These are phyloP conservation scores for Cystobasidium tubakii DNA, from an alignment of 768 basidiomycete species.

Conservation along the genomic window DNA sequence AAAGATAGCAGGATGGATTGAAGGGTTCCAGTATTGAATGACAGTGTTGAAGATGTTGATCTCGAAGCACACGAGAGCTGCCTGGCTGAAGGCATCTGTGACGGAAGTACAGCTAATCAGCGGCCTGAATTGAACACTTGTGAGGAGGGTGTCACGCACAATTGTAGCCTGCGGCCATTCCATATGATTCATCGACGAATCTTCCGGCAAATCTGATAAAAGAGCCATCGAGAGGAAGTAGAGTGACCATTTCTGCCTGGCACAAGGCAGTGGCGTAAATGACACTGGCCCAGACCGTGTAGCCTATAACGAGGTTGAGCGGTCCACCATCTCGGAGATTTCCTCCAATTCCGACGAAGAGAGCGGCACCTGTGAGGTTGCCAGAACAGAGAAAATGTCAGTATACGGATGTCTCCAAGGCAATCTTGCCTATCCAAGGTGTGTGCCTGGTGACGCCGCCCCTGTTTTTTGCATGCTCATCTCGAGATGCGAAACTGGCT, in stretches of 20 bases:
- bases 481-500: neutral
- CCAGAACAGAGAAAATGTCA: neutral
- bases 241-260: constrained; percentile 38
- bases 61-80: constrained; percentile 38
- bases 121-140: neutral
- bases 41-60: constrained; percentile 40
- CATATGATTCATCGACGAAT: constrained; percentile 38
- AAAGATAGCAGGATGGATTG: constrained; percentile 34
- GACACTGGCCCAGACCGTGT: constrained; percentile 24
- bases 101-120: neutral
- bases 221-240: constrained; percentile 36
- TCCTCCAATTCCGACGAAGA: constrained; percentile 37
- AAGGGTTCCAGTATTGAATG: constrained; percentile 17
- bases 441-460: neutral
- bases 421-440: too few species aligned
- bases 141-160: neutral
- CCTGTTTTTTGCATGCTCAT: neutral
- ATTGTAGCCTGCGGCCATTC: constrained; percentile 38
- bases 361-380: constrained; percentile 24
- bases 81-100: constrained; percentile 24
- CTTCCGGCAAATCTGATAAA: constrained; percentile 38
- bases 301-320: constrained; percentile 22
- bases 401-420: neutral
- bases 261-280: constrained; percentile 32
- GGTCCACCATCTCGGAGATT: constrained; percentile 33